phyloP scores from a whole-genome alignment of 129 eudicot genomes.

The Flaveria linearis region DNA sequence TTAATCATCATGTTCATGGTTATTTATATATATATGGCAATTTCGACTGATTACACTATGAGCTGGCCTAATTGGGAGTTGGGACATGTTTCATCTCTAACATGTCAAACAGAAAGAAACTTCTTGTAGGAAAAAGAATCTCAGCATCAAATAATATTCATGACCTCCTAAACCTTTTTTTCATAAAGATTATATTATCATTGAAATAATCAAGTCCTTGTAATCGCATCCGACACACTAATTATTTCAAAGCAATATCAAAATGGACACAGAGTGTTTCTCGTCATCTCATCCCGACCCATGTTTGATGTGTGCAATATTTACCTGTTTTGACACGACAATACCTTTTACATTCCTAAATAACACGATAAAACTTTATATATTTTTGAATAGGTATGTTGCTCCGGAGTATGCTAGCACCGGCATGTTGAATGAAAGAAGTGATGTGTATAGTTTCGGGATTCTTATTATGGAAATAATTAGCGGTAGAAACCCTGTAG shows the following conservation, averaged over 20 bases:
- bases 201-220: neutral
- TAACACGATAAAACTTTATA: neutral
- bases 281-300: too few relatives aligned
- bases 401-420: constrained; percentile 97
- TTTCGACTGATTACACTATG: neutral
- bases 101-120: neutral
- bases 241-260: neutral
- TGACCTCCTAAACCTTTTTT: neutral
- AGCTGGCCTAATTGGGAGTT: neutral
- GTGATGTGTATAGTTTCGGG: constrained; percentile 92
- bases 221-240: neutral
- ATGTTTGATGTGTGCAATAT: neutral
- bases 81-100: neutral
- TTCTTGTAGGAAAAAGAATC: too few relatives aligned
- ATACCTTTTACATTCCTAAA: neutral
- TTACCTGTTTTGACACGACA: neutral
- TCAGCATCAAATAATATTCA: too few relatives aligned
- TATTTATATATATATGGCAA: neutral
- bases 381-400: constrained; percentile 55
- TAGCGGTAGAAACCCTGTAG: constrained; percentile 86
- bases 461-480: constrained; percentile 88
- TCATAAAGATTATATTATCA: neutral
- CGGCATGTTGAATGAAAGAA: constrained; percentile 90
- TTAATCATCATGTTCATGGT: constrained; percentile 11
- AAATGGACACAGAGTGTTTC: too few relatives aligned